Evolutionary conservation across 768 basidiomycete species (phyloP).

Genomic region (Lanmaoa pseudosensibilis): DNA sequence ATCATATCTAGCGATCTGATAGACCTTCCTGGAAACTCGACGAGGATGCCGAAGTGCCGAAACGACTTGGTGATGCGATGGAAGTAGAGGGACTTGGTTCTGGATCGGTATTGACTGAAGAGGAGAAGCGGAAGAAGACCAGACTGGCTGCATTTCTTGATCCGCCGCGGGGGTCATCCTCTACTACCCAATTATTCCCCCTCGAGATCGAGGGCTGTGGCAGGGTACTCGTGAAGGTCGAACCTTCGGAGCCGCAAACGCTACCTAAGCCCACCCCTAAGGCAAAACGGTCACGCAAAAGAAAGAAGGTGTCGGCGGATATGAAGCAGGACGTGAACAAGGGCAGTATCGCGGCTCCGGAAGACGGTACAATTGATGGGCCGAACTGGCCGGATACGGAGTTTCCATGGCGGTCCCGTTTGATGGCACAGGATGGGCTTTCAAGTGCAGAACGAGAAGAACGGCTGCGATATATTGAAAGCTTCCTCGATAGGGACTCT

Average conservation of each 20-base stretch:
- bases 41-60: constrained; percentile 16
- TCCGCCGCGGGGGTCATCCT: constrained; percentile 33
- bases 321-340: constrained; percentile 17
- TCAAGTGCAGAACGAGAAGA: constrained; percentile 58
- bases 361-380: constrained; percentile 40
- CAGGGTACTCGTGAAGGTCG: constrained; percentile 63
- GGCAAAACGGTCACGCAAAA: constrained; percentile 50
- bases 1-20: constrained; percentile 27
- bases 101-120: constrained; percentile 41
- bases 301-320: constrained; percentile 43
- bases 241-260: constrained; percentile 38
- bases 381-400: constrained; percentile 79
- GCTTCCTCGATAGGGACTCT: constrained; percentile 72
- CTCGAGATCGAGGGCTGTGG: constrained; percentile 69
- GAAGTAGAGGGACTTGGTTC: constrained; percentile 15
- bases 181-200: constrained; percentile 50
- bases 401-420: constrained; percentile 74
- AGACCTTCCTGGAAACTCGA: constrained; percentile 19
- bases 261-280: constrained; percentile 30
- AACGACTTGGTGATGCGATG: constrained; percentile 9
- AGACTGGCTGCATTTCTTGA: constrained; percentile 69
- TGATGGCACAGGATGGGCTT: constrained; percentile 52
- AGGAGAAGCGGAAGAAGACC: constrained; percentile 64
- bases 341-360: constrained; percentile 14
- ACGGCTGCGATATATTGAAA: constrained; percentile 63